Base-by-base conservation (phyloP, 2,329 filamentous ascomycete genomes). In the Cladophialophora psammophila region DNA sequence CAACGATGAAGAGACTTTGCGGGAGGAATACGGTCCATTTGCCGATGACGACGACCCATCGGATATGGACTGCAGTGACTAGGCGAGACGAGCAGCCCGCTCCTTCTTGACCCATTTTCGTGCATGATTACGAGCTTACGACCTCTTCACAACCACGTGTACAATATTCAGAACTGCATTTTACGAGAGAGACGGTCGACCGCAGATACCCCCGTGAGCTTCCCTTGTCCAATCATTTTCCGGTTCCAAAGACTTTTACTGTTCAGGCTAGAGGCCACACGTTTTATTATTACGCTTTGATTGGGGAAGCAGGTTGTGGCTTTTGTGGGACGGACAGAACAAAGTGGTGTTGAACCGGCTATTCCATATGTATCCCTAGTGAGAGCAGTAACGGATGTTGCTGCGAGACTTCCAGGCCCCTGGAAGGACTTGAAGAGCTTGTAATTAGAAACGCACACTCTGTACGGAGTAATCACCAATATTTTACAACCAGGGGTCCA, bases 11-110 rank as follows among this genome's bases (percentile, higher is more conserved):
- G 69, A 71, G 15, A 63, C 66, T n/a, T 52, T 71, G 20, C 62
- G 63, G 40, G 64, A 67, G 20, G 58, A 67, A 38, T 71, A 60
- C 50, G 69, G 69, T 12, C 68, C 68, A 18, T 70, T 68, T 35
- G 54, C 52, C 6, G 68, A 67, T 13, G 61, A 67, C 31, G 61
- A 63, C 1, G 63, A 63, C 18, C 53, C 53, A n/a, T 66, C 63
- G 50, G 67, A 69, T 40, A 69, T 69, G 67, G 67, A 69, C 42
- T 69, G 67, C 67, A 65, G 60, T 57, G 64, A 58, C 57, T 66
- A 65, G 60, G 42, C 32, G 48, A 32, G 18, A 40, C 59, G 13
- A 40, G 36, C 52, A 35, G 60, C 50, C 38, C 60, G 20, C 1
- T 56, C 36, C 52, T 48, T 40, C 59, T 35, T 42, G 42, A 45